Base-by-base conservation (phyloP, 2,329 filamentous ascomycete genomes). In the Hysterium pulicare region DNA sequence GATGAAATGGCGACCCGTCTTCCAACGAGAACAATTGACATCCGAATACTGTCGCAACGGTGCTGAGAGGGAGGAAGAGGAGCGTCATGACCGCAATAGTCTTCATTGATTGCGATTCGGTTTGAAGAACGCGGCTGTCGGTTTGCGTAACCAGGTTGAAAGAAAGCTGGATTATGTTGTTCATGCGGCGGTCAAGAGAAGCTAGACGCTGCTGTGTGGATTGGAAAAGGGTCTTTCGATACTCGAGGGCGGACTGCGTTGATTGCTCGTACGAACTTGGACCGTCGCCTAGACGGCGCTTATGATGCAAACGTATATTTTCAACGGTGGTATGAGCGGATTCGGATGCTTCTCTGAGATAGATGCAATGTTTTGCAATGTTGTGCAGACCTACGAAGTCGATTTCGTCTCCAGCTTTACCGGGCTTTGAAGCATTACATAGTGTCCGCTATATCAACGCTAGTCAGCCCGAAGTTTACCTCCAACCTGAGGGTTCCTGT, bases 1-100 rank as follows among this genome's bases (percentile, higher is more conserved):
- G 46, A 22, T 49, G 50, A n/a, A 44, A 42, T 10, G 50, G 53
- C 5, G n/a, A 17, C 3, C 55, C 47, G 1, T 59, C 55, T 2
- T 54, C 37, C 1, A 61, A 24, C 24, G 43, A 46, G 39, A 63
- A 61, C 32, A 62, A 59, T 11, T 61, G 57, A 13, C 53, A 58
- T 2, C 61, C 57, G 17, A 64, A 62, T 2, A 64, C 55, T 1
- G 51, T 47, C 0, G 61, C 58, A 0, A 62, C 48, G 1, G 67
- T 66, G 2, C 67, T 62, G 1, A 66, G 57, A 2, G 71, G 71
- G 31, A 73, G 59, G 57, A 73, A 73, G 4, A 70, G 56, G 15
- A 73, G 47, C 1, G 71, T 73, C 46, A 70, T 56, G 7, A 72
- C 58, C 0, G 71, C 71, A 15, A 73, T 71, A 0, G 67, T 70